Evolutionary conservation across 495 filamentous ascomycete genomes (phyloP), one percentile per base, ranked within the genome.

Genomic region (Trichoderma virens): DNA sequence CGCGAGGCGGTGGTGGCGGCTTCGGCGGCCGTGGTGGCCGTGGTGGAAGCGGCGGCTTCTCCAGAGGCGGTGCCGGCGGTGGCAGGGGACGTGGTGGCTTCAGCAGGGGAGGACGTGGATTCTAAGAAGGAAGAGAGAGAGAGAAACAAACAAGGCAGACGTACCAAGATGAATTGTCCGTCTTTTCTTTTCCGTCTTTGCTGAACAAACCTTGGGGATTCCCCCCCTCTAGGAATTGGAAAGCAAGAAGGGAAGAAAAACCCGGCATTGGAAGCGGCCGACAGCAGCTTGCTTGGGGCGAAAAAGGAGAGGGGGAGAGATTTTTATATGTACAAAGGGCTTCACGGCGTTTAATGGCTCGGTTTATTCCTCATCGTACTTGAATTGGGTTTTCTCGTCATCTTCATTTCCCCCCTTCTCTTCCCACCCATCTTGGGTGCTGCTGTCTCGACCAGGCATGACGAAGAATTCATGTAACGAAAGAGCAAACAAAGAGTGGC

Each of bases 61-160:
- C 65, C 54, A 45, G 63, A 14, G 63, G 63, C 35, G 27, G 47
- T 20, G 31, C 64, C 30, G 62, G 65, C 3, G 66, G 72, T 34
- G 71, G 71, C 9, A 39, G 70, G n/a, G 67, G 72, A 56, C 64
- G 72, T 2, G 66, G 71, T 34, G 71, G 72, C 8, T 72, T 75
- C 63, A 70, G 68, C 65, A 67, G 72, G n/a, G 63, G 72, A 59
- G 70, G 70, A 18, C 65, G 70, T 59, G n/a, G n/a, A n/a, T 71
- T 18, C 18, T 47, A 47, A 47, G 32, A 35, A 20, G 43, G 18
- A 41, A 41, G 11, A 41, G 11, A 41, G 23, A 25, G 16, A 20
- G 45, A n/a, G 2, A 56, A 56, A 56, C 2, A 30, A 27, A 27
- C 9, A 56, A 1, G 23, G 25, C 9, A 3, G 9, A 13, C 11